phyloP scores from a whole-genome alignment of 139 green algal species.

The Picochlorum sp. region DNA sequence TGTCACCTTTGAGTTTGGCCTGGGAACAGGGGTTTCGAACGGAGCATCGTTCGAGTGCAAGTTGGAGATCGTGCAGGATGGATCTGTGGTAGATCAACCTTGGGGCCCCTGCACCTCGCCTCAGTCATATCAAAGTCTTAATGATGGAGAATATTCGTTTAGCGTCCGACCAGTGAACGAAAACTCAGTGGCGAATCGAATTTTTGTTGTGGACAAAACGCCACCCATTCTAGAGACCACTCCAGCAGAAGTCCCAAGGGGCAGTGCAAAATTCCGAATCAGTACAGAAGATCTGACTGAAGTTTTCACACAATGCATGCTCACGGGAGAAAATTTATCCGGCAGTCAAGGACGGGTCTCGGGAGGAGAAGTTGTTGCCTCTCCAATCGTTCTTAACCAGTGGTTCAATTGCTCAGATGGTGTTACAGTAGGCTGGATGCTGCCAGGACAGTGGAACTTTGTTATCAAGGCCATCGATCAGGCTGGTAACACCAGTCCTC shows the following conservation, averaged over 20 bases:
- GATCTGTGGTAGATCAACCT: neutral
- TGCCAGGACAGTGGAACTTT: conserved; percentile 20
- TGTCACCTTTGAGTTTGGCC: conserved; percentile 31
- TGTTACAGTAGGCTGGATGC: conserved; percentile 19
- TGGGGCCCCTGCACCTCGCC: conserved; percentile 31
- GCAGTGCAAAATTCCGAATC: conserved; percentile 11
- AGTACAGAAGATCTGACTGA: conserved; percentile 25
- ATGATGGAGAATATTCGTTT: conserved; percentile 44
- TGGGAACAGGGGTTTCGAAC: conserved; percentile 14
- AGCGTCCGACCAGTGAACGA: conserved; percentile 30
- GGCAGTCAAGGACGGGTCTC: conserved; percentile 2
- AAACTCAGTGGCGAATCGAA: neutral
- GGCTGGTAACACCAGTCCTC: conserved; percentile 15
- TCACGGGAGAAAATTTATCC: neutral
- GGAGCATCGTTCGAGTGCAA: conserved; percentile 34
- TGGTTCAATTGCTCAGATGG: conserved; percentile 22
- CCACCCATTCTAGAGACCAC: conserved; percentile 17
- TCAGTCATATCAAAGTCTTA: conserved; percentile 18
- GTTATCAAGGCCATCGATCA: conserved; percentile 13
- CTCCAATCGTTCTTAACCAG: conserved; percentile 1
- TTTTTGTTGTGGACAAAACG: conserved; percentile 33
- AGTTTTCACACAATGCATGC: conserved; percentile 38
- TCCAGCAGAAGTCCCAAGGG: conserved; percentile 15
- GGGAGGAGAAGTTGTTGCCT: neutral
- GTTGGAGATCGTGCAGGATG: conserved; percentile 10